phyloP scores from a whole-genome alignment of 768 basidiomycete species.

The Boletus subcaerulescens region DNA sequence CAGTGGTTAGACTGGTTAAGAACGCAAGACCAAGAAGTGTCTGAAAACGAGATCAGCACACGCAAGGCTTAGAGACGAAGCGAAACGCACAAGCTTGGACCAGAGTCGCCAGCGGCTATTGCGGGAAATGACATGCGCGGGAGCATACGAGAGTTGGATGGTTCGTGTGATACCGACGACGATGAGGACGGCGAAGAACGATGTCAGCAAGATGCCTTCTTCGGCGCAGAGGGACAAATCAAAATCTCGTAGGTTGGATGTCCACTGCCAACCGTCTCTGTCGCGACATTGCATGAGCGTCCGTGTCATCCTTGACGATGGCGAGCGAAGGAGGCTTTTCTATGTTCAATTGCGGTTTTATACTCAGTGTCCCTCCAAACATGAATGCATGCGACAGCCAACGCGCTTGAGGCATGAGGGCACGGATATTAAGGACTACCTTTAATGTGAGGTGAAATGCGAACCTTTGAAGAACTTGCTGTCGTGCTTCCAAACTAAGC shows the following conservation, averaged over 20 bases:
- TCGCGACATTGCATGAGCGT: conserved; percentile 42
- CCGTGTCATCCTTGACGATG: conserved; percentile 28
- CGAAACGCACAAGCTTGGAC: conserved; percentile 62
- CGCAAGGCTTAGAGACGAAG: not conserved
- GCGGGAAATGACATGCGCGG: conserved; percentile 35
- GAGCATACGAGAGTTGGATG: conserved; percentile 26
- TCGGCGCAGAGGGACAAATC: conserved; percentile 84
- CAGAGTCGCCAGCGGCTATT: conserved; percentile 52
- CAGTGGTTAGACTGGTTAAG: conserved; percentile 42
- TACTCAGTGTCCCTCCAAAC: too few species aligned
- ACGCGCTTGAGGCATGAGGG: too few species aligned
- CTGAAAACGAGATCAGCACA: conserved; percentile 33
- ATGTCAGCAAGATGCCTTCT: conserved; percentile 62
- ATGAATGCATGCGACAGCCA: too few species aligned
- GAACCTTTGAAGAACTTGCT: too few species aligned
- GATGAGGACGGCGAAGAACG: conserved; percentile 46
- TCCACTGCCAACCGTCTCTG: conserved; percentile 61
- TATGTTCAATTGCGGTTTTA: not conserved
- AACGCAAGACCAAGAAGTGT: conserved; percentile 46
- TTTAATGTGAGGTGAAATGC: too few species aligned
- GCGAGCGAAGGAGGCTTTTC: too few species aligned
- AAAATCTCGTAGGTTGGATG: conserved; percentile 60
- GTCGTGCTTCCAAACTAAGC: too few species aligned
- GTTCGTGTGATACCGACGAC: conserved; percentile 41
- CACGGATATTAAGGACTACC: too few species aligned